Conservation (phyloP, 2,329 filamentous ascomycete genomes). For the Penicillium sclerotiorum region DNA sequence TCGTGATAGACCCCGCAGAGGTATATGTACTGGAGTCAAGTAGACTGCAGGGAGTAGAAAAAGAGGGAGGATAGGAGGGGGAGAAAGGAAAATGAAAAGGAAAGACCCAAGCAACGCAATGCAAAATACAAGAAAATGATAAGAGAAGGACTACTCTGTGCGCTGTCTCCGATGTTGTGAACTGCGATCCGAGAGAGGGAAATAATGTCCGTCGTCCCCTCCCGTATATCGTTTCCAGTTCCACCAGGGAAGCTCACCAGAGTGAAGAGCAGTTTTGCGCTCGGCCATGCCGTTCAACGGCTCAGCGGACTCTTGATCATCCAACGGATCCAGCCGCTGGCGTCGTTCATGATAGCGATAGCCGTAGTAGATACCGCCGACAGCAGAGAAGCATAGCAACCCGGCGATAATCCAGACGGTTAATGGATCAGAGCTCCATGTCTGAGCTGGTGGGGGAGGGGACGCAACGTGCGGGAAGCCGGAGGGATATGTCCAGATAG, state of each 20-base stretch:
- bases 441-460: conserved; percentile 5
- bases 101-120: conserved; percentile 8
- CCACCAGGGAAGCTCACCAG: conserved; percentile 32
- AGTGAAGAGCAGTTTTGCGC: conserved; percentile 15
- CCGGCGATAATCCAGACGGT: conserved; percentile 11
- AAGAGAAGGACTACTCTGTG: conserved; percentile 15
- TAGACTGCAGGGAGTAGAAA: neutral
- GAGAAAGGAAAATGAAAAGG: neutral
- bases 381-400: conserved; percentile 9
- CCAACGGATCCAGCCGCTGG: conserved; percentile 9
- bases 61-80: neutral
- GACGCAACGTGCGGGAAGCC: conserved; percentile 9
- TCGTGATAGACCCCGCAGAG: neutral
- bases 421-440: conserved; percentile 5
- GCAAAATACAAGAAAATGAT: conserved; percentile 4
- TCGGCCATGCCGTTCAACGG: conserved; percentile 19
- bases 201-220: conserved; percentile 24
- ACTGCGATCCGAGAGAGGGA: conserved; percentile 30
- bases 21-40: neutral
- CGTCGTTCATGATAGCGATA: conserved; percentile 14
- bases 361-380: conserved; percentile 12
- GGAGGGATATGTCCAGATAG: conserved; percentile 22
- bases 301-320: conserved; percentile 20
- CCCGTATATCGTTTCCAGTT: conserved; percentile 33
- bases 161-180: conserved; percentile 11